phyloP scores from a whole-genome alignment of 331 rosid genomes.

The Dryas integrifolia region DNA sequence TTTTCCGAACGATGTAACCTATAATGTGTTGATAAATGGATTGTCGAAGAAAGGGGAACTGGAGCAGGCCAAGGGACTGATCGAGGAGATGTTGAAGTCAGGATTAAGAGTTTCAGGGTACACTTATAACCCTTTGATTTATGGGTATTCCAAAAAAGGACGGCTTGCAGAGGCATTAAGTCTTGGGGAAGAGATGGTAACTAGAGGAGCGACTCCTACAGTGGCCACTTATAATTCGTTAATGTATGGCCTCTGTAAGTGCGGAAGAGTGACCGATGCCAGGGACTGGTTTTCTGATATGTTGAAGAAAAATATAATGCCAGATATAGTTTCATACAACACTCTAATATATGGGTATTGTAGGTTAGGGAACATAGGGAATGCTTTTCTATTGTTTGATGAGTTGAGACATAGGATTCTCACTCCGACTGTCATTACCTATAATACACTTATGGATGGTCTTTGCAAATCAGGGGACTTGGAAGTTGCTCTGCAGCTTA shows the following conservation, averaged over 20 bases:
- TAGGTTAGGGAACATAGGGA: constrained; percentile 46
- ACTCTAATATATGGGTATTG: constrained; percentile 59
- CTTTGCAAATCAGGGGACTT: constrained; percentile 63
- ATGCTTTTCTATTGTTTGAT: constrained; percentile 55
- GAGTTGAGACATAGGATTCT: constrained; percentile 46
- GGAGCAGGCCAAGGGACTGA: constrained; percentile 47
- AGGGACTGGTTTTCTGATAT: constrained; percentile 43
- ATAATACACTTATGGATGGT: constrained; percentile 72
- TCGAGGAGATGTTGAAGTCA: constrained; percentile 48
- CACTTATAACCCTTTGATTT: constrained; percentile 61
- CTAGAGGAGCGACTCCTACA: constrained; percentile 45
- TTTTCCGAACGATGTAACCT: constrained; percentile 45
- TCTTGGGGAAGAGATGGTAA: constrained; percentile 54
- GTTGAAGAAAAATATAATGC: constrained; percentile 40
- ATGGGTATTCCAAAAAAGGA: constrained; percentile 51
- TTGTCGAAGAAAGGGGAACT: constrained; percentile 57
- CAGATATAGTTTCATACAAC: constrained; percentile 67
- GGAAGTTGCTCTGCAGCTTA: constrained; percentile 53
- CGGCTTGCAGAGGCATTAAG: constrained; percentile 44
- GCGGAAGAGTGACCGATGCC: constrained; percentile 56
- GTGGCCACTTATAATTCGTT: constrained; percentile 58
- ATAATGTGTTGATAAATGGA: constrained; percentile 65
- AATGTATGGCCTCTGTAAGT: constrained; percentile 60
- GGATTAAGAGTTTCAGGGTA: constrained; percentile 54
- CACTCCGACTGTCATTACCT: constrained; percentile 56